phyloP scores from a whole-genome alignment of 2,329 filamentous ascomycete genomes.

The Acephala macrosclerotiorum region DNA sequence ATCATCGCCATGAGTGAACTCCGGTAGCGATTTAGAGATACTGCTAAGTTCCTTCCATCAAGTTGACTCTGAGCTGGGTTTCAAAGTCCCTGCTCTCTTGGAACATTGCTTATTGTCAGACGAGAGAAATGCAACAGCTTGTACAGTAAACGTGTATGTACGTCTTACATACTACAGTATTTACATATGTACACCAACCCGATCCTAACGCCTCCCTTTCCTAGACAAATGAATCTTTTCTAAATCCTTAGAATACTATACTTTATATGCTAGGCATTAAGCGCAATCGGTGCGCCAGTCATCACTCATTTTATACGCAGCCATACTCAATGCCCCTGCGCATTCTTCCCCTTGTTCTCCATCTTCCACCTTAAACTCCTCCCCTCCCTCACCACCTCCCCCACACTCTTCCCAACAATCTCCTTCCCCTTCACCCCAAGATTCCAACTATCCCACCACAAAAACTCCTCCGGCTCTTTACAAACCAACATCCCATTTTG shows the following conservation, averaged over 20 bases:
- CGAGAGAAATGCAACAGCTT: not conserved
- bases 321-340: not conserved
- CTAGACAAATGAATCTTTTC: not conserved
- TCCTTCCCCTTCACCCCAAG: constrained; percentile 49
- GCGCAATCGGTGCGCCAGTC: not conserved
- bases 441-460: constrained; percentile 61
- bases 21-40: too few relatives aligned
- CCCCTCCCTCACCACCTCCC: constrained; percentile 33
- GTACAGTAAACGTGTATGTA: not conserved
- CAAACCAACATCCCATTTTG: constrained; percentile 46
- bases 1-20: too few relatives aligned
- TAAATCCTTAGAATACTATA: not conserved
- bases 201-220: not conserved
- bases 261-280: not conserved
- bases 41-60: too few relatives aligned
- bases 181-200: not conserved
- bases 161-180: not conserved
- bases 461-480: constrained; percentile 48
- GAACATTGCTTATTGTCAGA: too few relatives aligned
- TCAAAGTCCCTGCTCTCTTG: too few relatives aligned
- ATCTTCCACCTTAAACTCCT: constrained; percentile 27
- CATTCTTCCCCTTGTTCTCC: constrained; percentile 1
- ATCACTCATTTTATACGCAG: not conserved
- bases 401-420: constrained; percentile 44
- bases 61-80: too few relatives aligned